phyloP scores from a whole-genome alignment of 2,329 filamentous ascomycete genomes.

The Cladosporium oxysporum region DNA sequence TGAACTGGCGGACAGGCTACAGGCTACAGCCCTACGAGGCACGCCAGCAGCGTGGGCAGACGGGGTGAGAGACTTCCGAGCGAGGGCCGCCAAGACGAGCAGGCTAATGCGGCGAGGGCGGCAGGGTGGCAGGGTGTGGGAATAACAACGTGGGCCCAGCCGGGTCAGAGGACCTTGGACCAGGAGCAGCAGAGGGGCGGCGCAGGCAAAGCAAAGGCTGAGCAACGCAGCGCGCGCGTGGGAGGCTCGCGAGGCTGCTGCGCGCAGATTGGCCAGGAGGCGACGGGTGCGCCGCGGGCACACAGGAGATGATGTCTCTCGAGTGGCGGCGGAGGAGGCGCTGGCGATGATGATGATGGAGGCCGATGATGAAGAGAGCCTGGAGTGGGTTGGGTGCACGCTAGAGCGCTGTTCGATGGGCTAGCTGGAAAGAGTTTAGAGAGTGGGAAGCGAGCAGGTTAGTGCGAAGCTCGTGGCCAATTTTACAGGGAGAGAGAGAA shows the following conservation, averaged over 20 bases:
- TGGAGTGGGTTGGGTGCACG: neutral
- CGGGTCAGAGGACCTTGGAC: neutral
- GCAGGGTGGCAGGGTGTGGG: conserved; percentile 1
- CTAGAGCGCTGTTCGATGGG: conserved; percentile 11
- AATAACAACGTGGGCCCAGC: conserved; percentile 16
- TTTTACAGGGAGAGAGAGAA: neutral
- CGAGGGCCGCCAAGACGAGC: conserved; percentile 13
- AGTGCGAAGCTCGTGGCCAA: neutral
- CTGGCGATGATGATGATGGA: conserved; percentile 8
- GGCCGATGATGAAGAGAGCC: conserved; percentile 4
- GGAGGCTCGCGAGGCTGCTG: neutral
- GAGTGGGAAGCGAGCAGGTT: conserved; percentile 2
- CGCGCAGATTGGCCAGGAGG: conserved; percentile 3
- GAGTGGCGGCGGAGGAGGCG: conserved; percentile 3
- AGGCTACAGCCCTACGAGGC: conserved; percentile 3
- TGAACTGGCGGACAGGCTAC: neutral
- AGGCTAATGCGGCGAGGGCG: neutral
- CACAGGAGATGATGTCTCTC: conserved; percentile 7
- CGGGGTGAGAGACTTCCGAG: conserved; percentile 8
- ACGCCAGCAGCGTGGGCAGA: conserved; percentile 9
- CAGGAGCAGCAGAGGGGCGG: neutral
- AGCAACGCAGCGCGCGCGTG: conserved; percentile 8
- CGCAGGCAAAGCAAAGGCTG: neutral
- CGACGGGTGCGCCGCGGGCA: conserved; percentile 3
- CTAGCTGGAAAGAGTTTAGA: conserved; percentile 15